Evolutionary conservation across 768 basidiomycete species (phyloP), one percentile per base, ranked within the genome.

Genomic region (Chiua virens): DNA sequence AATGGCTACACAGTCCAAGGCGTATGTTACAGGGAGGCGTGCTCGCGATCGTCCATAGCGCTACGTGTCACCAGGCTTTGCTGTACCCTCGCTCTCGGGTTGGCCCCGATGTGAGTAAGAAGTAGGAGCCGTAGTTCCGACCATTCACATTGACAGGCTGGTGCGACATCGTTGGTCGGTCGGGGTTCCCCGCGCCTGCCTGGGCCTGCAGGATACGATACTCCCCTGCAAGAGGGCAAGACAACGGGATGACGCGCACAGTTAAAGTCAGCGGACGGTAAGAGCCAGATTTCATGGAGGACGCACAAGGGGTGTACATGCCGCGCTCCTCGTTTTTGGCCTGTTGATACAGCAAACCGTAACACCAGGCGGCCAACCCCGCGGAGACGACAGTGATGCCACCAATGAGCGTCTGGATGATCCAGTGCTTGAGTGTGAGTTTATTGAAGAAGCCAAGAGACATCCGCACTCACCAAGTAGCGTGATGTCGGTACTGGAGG

Each of bases 121-220:
- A 20, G 30, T 34, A 17, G 40, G 25, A 6, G 38, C 14, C 23
- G 15, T 8, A n/a, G 36, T 32, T 20, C 7, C 35, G n/a, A 18
- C 25, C 39, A 8, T 23, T 17, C 6, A 34, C 15, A 5, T 17
- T 34, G 34, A 17, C 6, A 15, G 34, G 34, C 32, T 32, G 32
- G 32, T 13, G 28, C 9, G 50, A 49, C 30, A 49, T 57, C 4
- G 42, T 32, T 10, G 66, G 67, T 52, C 34, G 59, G 15, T 32
- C 47, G 0, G 62, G 52, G 20, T 59, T 62, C 8, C 59, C 47
- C 13, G 42, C 50, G 10, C 44, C 47, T 28, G 47, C 45, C 13
- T 64, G 61, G 1, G 58, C 66, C 38, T 64, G 60, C 13, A 57
- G 20, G 30, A 70, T 57, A 15, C 68, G 67, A 41, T 56, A 49